Percentiles rank a stretch among this genome's conserved stretches.
These are phyloP conservation scores for Hypomyces perniciosus DNA, from an alignment of 2,329 filamentous ascomycete species.

Conservation along the genomic window DNA sequence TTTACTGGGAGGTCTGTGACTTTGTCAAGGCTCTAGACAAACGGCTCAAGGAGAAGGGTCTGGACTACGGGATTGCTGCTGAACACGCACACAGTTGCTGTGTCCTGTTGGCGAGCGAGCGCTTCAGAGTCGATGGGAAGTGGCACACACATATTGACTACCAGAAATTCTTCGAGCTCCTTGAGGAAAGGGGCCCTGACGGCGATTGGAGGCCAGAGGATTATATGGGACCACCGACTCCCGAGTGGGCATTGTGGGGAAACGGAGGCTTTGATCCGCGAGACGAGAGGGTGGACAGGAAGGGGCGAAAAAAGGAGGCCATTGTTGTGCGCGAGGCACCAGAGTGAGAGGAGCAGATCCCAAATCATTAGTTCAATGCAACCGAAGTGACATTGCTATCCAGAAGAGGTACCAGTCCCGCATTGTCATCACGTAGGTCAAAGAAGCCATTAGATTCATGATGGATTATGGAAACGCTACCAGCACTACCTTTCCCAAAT, in stretches of 20 bases:
- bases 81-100: slow-evolving; percentile 96
- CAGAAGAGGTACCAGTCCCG: not conserved
- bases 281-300: slow-evolving; percentile 80
- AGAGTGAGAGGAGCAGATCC: slow-evolving; percentile 4
- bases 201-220: slow-evolving; percentile 79
- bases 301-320: slow-evolving; percentile 61
- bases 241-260: slow-evolving; percentile 93
- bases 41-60: slow-evolving; percentile 61
- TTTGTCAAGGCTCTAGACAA: slow-evolving; percentile 73
- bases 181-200: slow-evolving; percentile 61
- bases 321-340: slow-evolving; percentile 28
- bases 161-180: slow-evolving; percentile 74
- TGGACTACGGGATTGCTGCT: slow-evolving; percentile 85
- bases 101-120: slow-evolving; percentile 73
- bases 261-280: slow-evolving; percentile 90
- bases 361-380: not conserved
- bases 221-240: slow-evolving; percentile 78
- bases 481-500: slow-evolving; percentile 27
- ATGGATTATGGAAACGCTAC: slow-evolving; percentile 26
- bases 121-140: slow-evolving; percentile 69
- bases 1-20: slow-evolving; percentile 81
- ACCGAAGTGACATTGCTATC: no score
- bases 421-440: not conserved
- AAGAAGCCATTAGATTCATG: slow-evolving; percentile 15
- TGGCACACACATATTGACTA: slow-evolving; percentile 96